Conservation (phyloP, 352 stramenopile species). For the Pythium guiyangense region DNA sequence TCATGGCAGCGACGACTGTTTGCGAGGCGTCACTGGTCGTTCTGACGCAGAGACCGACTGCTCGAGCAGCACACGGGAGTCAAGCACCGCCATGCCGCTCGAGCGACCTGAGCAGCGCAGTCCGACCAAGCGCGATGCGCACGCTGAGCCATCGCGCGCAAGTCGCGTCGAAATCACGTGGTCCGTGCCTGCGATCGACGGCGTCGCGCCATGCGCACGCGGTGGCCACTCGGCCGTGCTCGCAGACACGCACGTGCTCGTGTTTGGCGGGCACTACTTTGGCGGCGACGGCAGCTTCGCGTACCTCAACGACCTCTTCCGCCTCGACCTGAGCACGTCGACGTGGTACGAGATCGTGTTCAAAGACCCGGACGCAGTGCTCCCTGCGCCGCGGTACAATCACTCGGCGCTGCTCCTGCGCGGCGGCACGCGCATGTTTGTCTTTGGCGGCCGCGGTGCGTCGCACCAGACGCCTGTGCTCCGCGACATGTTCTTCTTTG, state of each 20-base stretch:
- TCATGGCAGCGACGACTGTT: too few relatives aligned
- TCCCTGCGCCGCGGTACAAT: slow-evolving; percentile 79
- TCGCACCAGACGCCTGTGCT: slow-evolving; percentile 25
- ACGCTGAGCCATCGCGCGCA: slow-evolving; percentile 16
- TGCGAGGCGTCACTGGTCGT: too few relatives aligned
- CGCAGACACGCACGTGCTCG: slow-evolving; percentile 73
- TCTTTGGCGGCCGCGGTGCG: slow-evolving; percentile 66
- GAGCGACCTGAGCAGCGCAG: slow-evolving; percentile 14
- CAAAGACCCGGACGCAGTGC: slow-evolving; percentile 28
- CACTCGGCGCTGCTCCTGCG: slow-evolving; percentile 79
- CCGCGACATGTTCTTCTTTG: slow-evolving; percentile 88
- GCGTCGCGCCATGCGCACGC: slow-evolving; percentile 44
- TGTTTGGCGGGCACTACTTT: slow-evolving; percentile 91
- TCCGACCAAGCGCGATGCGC: slow-evolving; percentile 7
- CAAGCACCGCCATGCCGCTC: slow-evolving; percentile 4
- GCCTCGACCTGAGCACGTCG: slow-evolving; percentile 81
- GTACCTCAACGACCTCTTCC: slow-evolving; percentile 90
- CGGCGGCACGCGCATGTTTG: slow-evolving; percentile 58
- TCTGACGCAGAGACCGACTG: background rate
- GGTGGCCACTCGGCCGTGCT: slow-evolving; percentile 70
- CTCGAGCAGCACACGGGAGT: background rate
- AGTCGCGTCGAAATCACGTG: slow-evolving; percentile 53
- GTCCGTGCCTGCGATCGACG: slow-evolving; percentile 51
- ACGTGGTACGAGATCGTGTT: slow-evolving; percentile 68
- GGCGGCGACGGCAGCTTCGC: slow-evolving; percentile 76